Base-by-base conservation (phyloP, 2,329 filamentous ascomycete species). In the Fusarium globosum region DNA sequence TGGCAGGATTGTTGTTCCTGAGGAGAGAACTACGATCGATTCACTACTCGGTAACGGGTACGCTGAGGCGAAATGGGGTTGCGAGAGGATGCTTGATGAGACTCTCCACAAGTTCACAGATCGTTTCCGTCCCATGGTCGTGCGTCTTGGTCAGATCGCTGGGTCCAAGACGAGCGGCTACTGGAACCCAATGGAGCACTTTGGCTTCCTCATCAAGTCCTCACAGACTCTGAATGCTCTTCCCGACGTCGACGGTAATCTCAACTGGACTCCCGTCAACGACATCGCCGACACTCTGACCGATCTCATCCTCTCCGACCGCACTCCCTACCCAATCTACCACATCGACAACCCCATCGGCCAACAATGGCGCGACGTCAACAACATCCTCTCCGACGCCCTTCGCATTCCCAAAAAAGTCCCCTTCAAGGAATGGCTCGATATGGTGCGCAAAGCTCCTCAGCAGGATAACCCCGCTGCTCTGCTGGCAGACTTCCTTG, bases 151-250 rank as follows among this genome's bases (percentile, higher is more conserved):
- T 6, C 73, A 76, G 43, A 76, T 76, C 5, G 73, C 73, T 14
- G 73, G 73, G 2, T 76, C 73, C 4, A 76, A 75, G 43, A 76
- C 73, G 0, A 76, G 73, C 16, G 73, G 73, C 0, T 76, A 76
- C 38, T 76, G 73, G 73, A 76, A 76, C 59, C 73, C 73, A 0
- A 76, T 76, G 73, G 73, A 76, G 20, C 73, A 76, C 28, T 76
- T 76, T 11, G 73, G 73, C 2, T 76, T 76, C n/a, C 46, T 76
- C 3, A 64, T 76, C n/a, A 76, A 76, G 21, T 76, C 73, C 0
- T 76, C 73, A 0, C 73, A 76, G 51, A 76, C 73, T 3, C 15
- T 76, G 10, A 70, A 68, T 1, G 65, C 72, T 16, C 13, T 74
- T 4, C 73, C 73, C 0, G 74, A 76, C 1, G 73, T 76, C 0